A percentile compares a stretch with the other conserved stretches of the same genome.
Evolutionary conservation across 164 flowering plant genomes (phyloP).

Genomic region (Dillenia turbinata): DNA sequence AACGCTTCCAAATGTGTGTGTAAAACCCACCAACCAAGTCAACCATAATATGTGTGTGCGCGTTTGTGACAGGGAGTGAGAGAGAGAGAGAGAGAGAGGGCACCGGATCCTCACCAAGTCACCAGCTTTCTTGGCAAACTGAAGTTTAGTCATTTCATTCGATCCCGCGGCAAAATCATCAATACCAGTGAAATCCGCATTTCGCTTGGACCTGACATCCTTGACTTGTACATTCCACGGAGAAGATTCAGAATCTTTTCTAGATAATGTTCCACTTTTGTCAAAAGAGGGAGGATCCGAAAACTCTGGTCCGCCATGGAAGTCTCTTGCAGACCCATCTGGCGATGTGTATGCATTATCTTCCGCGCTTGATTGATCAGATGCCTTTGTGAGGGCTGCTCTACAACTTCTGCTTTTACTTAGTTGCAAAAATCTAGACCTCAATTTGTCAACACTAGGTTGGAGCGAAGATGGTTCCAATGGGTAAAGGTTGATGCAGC

Average conservation of each 20-base stretch:
- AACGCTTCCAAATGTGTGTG: not conserved
- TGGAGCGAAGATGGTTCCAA: conserved; percentile 33
- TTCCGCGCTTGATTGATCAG: conserved; percentile 6
- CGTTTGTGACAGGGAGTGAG: too few relatives aligned
- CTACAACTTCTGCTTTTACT: conserved; percentile 62
- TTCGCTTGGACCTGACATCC: conserved; percentile 2
- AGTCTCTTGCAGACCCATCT: conserved; percentile 32
- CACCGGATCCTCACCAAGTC: conserved; percentile 15
- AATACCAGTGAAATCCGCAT: conserved; percentile 6
- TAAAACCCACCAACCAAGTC: not conserved
- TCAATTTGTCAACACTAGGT: conserved; percentile 10
- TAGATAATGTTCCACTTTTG: conserved; percentile 20
- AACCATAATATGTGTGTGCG: not conserved
- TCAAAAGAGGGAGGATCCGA: conserved; percentile 23
- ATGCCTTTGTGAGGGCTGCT: conserved; percentile 24
- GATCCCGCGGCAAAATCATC: conserved; percentile 4
- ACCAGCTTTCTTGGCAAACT: conserved; percentile 5
- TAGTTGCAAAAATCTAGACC: conserved; percentile 22
- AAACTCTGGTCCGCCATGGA: conserved; percentile 32
- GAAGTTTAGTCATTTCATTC: conserved; percentile 11
- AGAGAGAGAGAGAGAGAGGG: not conserved
- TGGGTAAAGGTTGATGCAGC: conserved; percentile 26
- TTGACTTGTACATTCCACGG: conserved; percentile 6
- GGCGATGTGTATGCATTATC: conserved; percentile 37
- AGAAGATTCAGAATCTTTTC: conserved; percentile 33